These are phyloP conservation scores for Pulveroboletus sp. DNA, from an alignment of 1,284 basidiomycete genomes.

Conservation along the genomic window DNA sequence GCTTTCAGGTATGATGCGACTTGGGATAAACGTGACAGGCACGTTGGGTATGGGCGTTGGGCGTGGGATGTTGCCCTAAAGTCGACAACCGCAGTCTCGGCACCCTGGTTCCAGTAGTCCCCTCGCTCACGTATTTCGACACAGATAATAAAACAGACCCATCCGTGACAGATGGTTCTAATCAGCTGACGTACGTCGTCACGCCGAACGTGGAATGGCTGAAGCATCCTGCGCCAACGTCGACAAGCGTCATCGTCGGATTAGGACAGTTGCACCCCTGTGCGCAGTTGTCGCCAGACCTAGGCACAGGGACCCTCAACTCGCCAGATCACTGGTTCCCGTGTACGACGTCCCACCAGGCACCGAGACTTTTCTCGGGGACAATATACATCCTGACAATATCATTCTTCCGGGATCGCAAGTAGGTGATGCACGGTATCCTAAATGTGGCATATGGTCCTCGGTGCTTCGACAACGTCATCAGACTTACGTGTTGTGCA, in stretches of 20 bases:
- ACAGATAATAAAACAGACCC: slow-evolving; percentile 52
- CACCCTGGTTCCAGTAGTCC: slow-evolving; percentile 59
- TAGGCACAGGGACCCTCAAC: slow-evolving; percentile 24
- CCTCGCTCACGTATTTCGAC: slow-evolving; percentile 55
- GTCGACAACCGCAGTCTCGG: slow-evolving; percentile 40
- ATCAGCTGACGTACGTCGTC: not conserved
- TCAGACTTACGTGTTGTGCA: slow-evolving; percentile 54
- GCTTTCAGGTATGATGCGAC: slow-evolving; percentile 39
- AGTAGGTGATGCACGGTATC: slow-evolving; percentile 40
- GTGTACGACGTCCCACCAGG: slow-evolving; percentile 45
- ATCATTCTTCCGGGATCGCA: not conserved
- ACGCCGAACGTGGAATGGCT: not conserved
- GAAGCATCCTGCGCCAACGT: not conserved
- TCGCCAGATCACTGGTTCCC: not conserved
- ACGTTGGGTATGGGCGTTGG: slow-evolving; percentile 24
- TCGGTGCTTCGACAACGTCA: not conserved
- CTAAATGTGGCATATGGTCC: slow-evolving; percentile 41
- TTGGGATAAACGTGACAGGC: slow-evolving; percentile 44
- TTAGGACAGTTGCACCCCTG: slow-evolving; percentile 45
- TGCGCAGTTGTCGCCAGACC: slow-evolving; percentile 66
- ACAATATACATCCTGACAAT: slow-evolving; percentile 41
- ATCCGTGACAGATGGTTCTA: slow-evolving; percentile 37
- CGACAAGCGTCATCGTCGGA: slow-evolving; percentile 38
- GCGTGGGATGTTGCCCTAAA: slow-evolving; percentile 42
- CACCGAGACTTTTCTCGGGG: slow-evolving; percentile 58